A percentile compares a stretch with the other conserved stretches of the same genome.
Evolutionary conservation across 352 stramenopile species (phyloP).

Genomic region (Aphanomyces euteiches): DNA sequence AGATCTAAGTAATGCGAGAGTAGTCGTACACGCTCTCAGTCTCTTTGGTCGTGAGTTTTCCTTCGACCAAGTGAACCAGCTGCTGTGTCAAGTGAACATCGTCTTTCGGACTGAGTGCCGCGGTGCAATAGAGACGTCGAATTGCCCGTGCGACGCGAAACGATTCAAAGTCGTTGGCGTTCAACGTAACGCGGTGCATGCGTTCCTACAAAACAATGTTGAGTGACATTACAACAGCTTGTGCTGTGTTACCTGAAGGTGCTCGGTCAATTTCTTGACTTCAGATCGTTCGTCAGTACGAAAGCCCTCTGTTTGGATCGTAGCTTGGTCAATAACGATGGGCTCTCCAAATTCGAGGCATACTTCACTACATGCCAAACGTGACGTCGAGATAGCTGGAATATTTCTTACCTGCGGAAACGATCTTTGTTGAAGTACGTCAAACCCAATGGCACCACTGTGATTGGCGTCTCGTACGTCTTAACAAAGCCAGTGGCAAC

Average conservation of each 20-base stretch:
- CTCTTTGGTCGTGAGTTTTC: conserved; percentile 39
- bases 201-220: conserved; percentile 9
- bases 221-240: conserved; percentile 16
- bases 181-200: conserved; percentile 55
- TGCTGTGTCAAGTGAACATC: conserved; percentile 72
- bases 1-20: neutral
- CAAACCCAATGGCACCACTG: conserved; percentile 63
- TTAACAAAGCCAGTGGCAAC: conserved; percentile 68
- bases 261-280: conserved; percentile 45
- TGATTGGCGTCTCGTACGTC: conserved; percentile 62
- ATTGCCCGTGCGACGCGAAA: conserved; percentile 59
- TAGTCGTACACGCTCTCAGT: conserved; percentile 16
- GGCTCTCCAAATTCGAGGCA: conserved; percentile 66
- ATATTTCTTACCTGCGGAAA: conserved; percentile 44
- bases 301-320: conserved; percentile 41
- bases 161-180: conserved; percentile 61
- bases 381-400: too few relatives aligned
- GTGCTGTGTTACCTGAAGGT: conserved; percentile 32
- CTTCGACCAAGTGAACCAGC: conserved; percentile 72
- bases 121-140: conserved; percentile 58
- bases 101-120: conserved; percentile 60
- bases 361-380: conserved; percentile 41
- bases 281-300: conserved; percentile 37
- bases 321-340: conserved; percentile 44
- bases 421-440: conserved; percentile 85